phyloP scores from a whole-genome alignment of 225 moss, liverwort and hornwort genomes.

The Polytrichum formosum region DNA sequence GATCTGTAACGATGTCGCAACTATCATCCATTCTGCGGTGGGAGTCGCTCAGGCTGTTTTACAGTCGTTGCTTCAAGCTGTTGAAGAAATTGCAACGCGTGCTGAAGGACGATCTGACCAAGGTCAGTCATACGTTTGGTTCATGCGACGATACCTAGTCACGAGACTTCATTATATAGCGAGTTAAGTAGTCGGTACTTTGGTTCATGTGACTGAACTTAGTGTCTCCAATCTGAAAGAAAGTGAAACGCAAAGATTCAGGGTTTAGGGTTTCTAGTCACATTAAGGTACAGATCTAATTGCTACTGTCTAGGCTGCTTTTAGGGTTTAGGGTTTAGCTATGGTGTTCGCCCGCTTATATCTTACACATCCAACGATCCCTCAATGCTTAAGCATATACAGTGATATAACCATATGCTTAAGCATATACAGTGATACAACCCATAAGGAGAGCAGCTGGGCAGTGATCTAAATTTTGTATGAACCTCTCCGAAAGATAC shows the following conservation, averaged over 20 bases:
- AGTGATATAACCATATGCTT: too few species aligned
- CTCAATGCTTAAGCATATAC: too few species aligned
- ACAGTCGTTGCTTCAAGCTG: conserved; percentile 2
- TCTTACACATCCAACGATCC: conserved; percentile 34
- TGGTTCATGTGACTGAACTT: background rate
- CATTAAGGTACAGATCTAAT: too few species aligned
- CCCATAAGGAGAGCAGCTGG: conserved; percentile 58
- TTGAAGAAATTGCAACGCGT: background rate
- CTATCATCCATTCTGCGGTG: background rate
- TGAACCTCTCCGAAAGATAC: conserved; percentile 79
- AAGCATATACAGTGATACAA: too few species aligned
- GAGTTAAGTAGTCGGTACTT: background rate
- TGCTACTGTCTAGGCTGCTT: too few species aligned
- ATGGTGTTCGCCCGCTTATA: conserved; percentile 27
- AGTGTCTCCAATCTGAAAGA: background rate
- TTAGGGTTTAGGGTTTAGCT: too few species aligned
- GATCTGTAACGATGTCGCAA: background rate
- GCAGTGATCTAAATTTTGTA: conserved; percentile 76
- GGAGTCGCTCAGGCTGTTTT: background rate
- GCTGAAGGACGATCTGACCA: background rate
- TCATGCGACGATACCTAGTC: too few species aligned
- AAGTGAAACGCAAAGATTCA: too few species aligned
- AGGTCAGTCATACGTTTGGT: too few species aligned
- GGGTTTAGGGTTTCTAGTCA: too few species aligned
- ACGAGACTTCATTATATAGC: too few species aligned